Percentiles rank a stretch among this genome's conserved stretches.
Conservation (phyloP, 352 stramenopile species). For the Pilasporangium apinafurcum region DNA sequence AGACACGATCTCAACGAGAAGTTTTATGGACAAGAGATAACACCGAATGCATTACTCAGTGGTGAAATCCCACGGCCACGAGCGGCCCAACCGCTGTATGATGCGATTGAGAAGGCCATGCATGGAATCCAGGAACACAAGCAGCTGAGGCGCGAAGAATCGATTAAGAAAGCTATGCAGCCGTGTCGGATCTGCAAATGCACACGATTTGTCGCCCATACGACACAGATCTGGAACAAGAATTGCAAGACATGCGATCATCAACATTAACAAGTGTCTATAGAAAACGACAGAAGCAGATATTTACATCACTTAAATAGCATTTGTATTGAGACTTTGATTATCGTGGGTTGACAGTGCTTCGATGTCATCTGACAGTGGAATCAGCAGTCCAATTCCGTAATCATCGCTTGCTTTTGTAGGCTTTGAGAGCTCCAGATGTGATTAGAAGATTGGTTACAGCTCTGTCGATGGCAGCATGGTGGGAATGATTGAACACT, state of each 20-base stretch:
- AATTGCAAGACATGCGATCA: conserved; percentile 24
- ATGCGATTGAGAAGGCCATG: conserved; percentile 44
- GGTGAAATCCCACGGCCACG: conserved; percentile 29
- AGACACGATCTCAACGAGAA: conserved; percentile 86
- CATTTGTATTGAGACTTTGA: too few species aligned
- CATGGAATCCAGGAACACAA: conserved; percentile 7
- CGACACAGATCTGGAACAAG: conserved; percentile 19
- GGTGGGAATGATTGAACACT: too few species aligned
- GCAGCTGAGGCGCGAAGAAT: background rate
- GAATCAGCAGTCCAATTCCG: too few species aligned
- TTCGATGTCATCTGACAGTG: too few species aligned
- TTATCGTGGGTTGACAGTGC: too few species aligned
- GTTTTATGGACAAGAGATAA: conserved; percentile 83
- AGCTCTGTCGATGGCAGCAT: too few species aligned
- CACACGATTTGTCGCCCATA: conserved; percentile 11
- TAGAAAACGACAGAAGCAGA: too few species aligned
- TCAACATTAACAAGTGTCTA: conserved; percentile 12
- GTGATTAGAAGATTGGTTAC: too few species aligned
- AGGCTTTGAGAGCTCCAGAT: too few species aligned
- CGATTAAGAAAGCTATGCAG: conserved; percentile 11
- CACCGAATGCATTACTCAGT: conserved; percentile 30
- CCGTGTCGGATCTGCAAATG: conserved; percentile 12
- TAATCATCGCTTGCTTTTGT: too few species aligned
- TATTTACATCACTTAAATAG: too few species aligned
- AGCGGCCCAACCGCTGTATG: conserved; percentile 41